Percentiles rank a stretch among this genome's conserved stretches.
phyloP scores from a whole-genome alignment of 1,284 basidiomycete species.

The Ceratobasidium sp. region DNA sequence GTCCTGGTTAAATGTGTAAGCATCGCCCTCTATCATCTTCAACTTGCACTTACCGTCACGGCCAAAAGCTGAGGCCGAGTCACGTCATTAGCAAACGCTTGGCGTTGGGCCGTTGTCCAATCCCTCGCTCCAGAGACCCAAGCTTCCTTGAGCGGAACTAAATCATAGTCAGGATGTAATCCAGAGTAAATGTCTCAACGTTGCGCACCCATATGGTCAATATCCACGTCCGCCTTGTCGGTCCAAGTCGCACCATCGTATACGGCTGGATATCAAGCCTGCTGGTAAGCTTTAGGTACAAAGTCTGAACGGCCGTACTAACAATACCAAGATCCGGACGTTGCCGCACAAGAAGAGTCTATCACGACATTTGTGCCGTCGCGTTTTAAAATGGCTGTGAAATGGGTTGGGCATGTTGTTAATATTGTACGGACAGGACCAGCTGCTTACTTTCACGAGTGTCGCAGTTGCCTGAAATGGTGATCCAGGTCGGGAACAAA shows the following conservation, averaged over 20 bases:
- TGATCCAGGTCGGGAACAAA: slow-evolving; percentile 19
- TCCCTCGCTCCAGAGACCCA: slow-evolving; percentile 61
- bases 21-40: not conserved
- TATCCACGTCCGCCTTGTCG: slow-evolving; percentile 62
- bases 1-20: not conserved
- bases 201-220: slow-evolving; percentile 51
- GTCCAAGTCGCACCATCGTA: slow-evolving; percentile 54
- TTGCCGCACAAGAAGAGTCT: not conserved
- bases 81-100: slow-evolving; percentile 62
- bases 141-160: slow-evolving; percentile 50
- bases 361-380: slow-evolving; percentile 55
- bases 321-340: slow-evolving; percentile 13
- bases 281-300: slow-evolving; percentile 25
- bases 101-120: slow-evolving; percentile 59
- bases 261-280: slow-evolving; percentile 55
- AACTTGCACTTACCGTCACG: slow-evolving; percentile 53
- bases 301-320: not conserved
- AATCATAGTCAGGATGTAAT: not conserved
- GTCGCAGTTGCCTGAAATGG: slow-evolving; percentile 59
- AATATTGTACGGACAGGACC: not conserved
- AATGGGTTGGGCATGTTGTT: not conserved
- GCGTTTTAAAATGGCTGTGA: slow-evolving; percentile 57
- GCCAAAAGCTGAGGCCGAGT: slow-evolving; percentile 61
- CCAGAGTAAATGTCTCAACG: slow-evolving; percentile 42
- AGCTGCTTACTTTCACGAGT: slow-evolving; percentile 59